Percentiles rank a stretch among this genome's conserved stretches.
These are phyloP conservation scores for Blastomyces silverae DNA, from an alignment of 2,329 filamentous ascomycete species.

Conservation along the genomic window DNA sequence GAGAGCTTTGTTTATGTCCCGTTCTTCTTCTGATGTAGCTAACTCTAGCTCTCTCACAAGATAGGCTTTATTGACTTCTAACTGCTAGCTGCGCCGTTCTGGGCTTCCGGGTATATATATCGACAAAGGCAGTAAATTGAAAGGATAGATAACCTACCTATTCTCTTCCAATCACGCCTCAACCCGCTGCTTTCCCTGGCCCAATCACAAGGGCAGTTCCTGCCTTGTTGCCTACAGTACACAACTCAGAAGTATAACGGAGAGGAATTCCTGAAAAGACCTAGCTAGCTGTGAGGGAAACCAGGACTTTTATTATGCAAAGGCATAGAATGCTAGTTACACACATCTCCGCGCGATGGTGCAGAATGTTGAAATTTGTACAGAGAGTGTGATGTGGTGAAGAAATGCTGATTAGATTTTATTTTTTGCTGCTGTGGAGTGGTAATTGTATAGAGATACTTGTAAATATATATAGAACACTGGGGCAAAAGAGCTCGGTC, in stretches of 20 bases:
- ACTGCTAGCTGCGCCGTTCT: too few relatives aligned
- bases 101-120: not conserved
- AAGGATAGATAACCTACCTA: not conserved
- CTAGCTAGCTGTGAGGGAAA: not conserved
- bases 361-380: too few relatives aligned
- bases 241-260: not conserved
- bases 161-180: slow-evolving; percentile 6
- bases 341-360: not conserved
- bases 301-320: not conserved
- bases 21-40: not conserved
- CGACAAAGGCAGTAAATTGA: not conserved
- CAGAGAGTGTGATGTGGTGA: too few relatives aligned
- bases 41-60: not conserved
- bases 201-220: not conserved
- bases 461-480: too few relatives aligned
- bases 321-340: not conserved
- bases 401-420: too few relatives aligned
- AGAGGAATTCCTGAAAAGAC: not conserved
- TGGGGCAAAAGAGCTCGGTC: too few relatives aligned
- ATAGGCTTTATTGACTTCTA: not conserved
- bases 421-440: too few relatives aligned
- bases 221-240: not conserved
- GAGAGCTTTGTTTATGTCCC: not conserved
- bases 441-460: too few relatives aligned
- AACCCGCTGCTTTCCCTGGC: not conserved